Percentiles rank a stretch among this genome's conserved stretches.
Evolutionary conservation across 441 rosid species (phyloP).

Genomic region (Codiaeum variegatum): DNA sequence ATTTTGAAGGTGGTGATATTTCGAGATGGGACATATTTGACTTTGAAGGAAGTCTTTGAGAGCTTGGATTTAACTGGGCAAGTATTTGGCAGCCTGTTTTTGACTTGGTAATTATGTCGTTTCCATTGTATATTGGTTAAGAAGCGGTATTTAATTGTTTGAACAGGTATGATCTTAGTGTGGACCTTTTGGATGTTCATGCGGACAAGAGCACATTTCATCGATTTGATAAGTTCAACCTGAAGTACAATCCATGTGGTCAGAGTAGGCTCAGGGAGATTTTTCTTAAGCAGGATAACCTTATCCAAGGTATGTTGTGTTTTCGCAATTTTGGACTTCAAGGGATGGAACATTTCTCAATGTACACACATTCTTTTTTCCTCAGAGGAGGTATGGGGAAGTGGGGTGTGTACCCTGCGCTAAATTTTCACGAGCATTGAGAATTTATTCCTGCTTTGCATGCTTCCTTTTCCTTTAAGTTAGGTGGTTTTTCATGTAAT

Average conservation of each 20-base stretch:
- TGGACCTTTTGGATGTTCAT: slow-evolving; percentile 97
- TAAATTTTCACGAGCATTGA: not conserved
- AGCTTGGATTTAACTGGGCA: slow-evolving; percentile 96
- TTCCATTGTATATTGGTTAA: slow-evolving; percentile 10
- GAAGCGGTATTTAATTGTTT: slow-evolving; percentile 10
- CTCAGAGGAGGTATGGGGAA: too few relatives aligned
- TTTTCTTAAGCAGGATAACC: slow-evolving; percentile 98
- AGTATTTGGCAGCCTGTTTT: slow-evolving; percentile 75
- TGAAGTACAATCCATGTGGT: slow-evolving; percentile 98
- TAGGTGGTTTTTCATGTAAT: not conserved
- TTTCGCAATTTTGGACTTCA: slow-evolving; percentile 4
- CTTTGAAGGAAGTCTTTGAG: slow-evolving; percentile 93
- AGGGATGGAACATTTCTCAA: not conserved
- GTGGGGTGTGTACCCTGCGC: not conserved
- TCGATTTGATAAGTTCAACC: slow-evolving; percentile 98
- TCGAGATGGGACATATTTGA: slow-evolving; percentile 96
- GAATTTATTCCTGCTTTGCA: not conserved
- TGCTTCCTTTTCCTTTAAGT: not conserved
- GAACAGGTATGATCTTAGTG: slow-evolving; percentile 88
- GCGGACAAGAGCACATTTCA: slow-evolving; percentile 99
- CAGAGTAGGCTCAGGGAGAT: slow-evolving; percentile 99
- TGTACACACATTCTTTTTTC: too few relatives aligned
- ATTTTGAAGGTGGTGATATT: slow-evolving; percentile 87
- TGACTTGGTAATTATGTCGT: slow-evolving; percentile 26
- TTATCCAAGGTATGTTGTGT: slow-evolving; percentile 71